These are phyloP conservation scores for Lasiosphaeriaceae sp. DNA, from an alignment of 495 filamentous ascomycete species.

Conservation along the genomic window DNA sequence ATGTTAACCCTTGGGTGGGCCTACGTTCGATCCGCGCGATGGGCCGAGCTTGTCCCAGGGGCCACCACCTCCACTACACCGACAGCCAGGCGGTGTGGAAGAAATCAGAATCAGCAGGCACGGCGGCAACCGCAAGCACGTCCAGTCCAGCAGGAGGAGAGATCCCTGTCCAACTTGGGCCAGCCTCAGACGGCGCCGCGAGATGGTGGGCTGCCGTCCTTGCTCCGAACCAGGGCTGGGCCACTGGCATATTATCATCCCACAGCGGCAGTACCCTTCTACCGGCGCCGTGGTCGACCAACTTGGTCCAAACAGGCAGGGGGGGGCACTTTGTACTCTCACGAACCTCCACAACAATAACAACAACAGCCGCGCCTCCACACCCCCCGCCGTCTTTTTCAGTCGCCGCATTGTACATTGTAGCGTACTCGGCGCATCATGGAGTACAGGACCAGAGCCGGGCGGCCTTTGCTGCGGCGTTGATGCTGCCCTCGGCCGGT, in stretches of 20 bases:
- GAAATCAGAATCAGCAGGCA: background rate
- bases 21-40: background rate
- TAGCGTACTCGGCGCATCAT: background rate
- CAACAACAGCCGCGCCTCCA: background rate
- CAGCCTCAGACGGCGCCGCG: background rate
- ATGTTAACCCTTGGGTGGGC: background rate
- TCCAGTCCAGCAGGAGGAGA: background rate
- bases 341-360: background rate
- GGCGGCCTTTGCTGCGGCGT: conserved; percentile 2
- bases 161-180: background rate
- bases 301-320: too few relatives aligned
- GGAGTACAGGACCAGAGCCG: conserved; percentile 2
- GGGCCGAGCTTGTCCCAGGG: conserved; percentile 2
- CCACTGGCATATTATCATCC: background rate
- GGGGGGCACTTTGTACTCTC: too few relatives aligned
- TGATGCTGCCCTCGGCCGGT: background rate
- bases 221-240: background rate
- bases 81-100: background rate
- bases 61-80: background rate
- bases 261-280: background rate
- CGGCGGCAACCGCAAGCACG: background rate
- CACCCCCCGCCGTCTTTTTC: background rate
- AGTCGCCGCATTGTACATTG: background rate
- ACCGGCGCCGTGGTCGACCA: too few relatives aligned
- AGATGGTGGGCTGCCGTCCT: conserved; percentile 6